A percentile compares a stretch with the other conserved stretches of the same genome.
Conservation (phyloP, 139 green algal genomes). For the Tetraselmis chui region DNA sequence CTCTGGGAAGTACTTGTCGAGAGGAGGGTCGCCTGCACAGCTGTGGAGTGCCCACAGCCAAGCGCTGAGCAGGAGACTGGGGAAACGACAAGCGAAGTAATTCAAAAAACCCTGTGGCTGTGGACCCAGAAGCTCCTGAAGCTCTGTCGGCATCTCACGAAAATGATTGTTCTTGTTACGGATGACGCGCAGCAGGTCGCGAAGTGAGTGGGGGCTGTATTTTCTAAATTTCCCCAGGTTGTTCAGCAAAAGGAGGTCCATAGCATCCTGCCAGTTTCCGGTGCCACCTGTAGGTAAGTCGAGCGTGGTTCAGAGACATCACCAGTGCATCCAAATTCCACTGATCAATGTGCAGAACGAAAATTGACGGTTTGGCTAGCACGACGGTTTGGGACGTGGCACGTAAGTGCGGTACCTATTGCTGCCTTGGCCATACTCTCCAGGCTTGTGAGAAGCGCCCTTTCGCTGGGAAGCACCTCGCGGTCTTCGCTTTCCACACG, state of each 20-base stretch:
- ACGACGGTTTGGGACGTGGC: background rate
- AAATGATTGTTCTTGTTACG: conserved; percentile 98
- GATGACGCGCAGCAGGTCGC: conserved; percentile 95
- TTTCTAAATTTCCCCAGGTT: conserved; percentile 80
- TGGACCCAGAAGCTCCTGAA: conserved; percentile 62
- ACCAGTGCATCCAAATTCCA: too few species aligned
- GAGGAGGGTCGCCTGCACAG: conserved; percentile 38
- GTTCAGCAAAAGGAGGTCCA: conserved; percentile 71
- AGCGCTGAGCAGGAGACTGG: conserved; percentile 70
- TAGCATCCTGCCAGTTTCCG: conserved; percentile 55
- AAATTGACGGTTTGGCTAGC: too few species aligned
- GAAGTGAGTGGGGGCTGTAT: conserved; percentile 67
- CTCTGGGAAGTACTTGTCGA: conserved; percentile 54
- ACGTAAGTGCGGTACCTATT: conserved; percentile 23
- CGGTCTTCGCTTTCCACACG: conserved; percentile 87
- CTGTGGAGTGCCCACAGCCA: conserved; percentile 68
- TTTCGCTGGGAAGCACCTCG: conserved; percentile 43
- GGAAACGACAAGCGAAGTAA: conserved; percentile 82
- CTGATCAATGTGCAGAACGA: too few species aligned
- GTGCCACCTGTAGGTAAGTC: background rate
- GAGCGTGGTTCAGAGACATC: too few species aligned
- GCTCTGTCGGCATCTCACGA: conserved; percentile 73
- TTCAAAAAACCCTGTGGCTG: conserved; percentile 62
- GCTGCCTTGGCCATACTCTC: conserved; percentile 32
- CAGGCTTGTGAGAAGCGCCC: conserved; percentile 45